Evolutionary conservation across 2,329 filamentous ascomycete genomes (phyloP).

Genomic region (Beauveria asiatica): DNA sequence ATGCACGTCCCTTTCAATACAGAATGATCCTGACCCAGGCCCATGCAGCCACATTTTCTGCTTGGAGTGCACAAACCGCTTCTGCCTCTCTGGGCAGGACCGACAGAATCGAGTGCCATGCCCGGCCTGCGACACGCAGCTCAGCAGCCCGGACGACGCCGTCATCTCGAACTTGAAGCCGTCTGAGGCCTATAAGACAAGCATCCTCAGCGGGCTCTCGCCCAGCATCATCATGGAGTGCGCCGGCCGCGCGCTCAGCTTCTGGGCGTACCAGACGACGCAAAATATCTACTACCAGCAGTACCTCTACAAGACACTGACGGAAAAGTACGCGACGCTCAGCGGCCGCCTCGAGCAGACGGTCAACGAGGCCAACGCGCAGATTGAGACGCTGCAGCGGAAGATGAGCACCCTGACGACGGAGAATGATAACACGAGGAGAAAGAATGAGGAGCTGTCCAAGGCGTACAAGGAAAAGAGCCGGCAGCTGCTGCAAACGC

Average conservation of each 20-base stretch:
- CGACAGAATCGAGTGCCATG: conserved; percentile 42
- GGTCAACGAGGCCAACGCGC: conserved; percentile 64
- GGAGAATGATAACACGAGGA: conserved; percentile 54
- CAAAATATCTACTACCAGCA: conserved; percentile 80
- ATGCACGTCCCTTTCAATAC: neutral
- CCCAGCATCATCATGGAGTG: conserved; percentile 82
- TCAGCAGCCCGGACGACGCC: conserved; percentile 67
- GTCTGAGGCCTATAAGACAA: conserved; percentile 84
- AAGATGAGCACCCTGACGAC: conserved; percentile 52
- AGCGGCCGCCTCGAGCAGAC: conserved; percentile 62
- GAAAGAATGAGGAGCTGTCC: conserved; percentile 64
- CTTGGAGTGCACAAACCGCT: conserved; percentile 57
- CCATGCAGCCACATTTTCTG: conserved; percentile 73
- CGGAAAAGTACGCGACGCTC: conserved; percentile 60
- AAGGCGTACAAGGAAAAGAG: conserved; percentile 62
- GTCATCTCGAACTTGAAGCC: conserved; percentile 65
- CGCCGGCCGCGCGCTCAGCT: conserved; percentile 66
- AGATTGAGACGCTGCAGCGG: conserved; percentile 58
- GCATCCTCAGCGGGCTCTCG: conserved; percentile 71
- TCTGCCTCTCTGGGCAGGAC: conserved; percentile 47
- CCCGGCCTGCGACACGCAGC: conserved; percentile 63
- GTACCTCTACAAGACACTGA: conserved; percentile 60
- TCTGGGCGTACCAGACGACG: conserved; percentile 79
- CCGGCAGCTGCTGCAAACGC: conserved; percentile 58
- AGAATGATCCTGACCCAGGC: neutral